phyloP scores from a whole-genome alignment of 2,329 filamentous ascomycete species.

The Trichophaea hybrida region DNA sequence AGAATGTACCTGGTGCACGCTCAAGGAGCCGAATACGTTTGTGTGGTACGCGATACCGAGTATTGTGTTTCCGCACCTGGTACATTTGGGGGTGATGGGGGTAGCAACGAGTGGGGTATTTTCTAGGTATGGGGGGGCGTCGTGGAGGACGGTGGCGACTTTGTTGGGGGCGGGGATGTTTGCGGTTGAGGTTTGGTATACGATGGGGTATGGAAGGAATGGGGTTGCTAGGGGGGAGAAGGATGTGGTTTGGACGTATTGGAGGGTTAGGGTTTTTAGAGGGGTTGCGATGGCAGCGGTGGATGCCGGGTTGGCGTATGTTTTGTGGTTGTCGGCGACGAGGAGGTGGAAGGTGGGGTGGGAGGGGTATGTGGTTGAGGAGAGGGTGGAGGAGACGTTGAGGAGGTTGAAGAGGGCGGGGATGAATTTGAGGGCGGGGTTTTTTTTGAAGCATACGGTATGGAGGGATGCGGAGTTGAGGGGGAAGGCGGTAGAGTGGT shows the following conservation, averaged over 20 bases:
- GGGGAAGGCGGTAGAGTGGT: conserved; percentile 54
- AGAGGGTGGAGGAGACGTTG: conserved; percentile 49
- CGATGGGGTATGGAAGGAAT: background rate
- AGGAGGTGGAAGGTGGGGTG: conserved; percentile 56
- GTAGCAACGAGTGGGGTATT: conserved; percentile 53
- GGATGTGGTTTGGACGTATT: conserved; percentile 53
- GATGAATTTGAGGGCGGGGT: conserved; percentile 55
- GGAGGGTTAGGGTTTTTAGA: conserved; percentile 51
- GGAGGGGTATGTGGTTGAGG: conserved; percentile 42
- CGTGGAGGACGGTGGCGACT: conserved; percentile 59
- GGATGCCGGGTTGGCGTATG: conserved; percentile 47
- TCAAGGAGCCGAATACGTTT: conserved; percentile 56
- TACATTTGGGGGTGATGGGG: conserved; percentile 59
- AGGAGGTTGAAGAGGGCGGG: conserved; percentile 45
- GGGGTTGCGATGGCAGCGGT: conserved; percentile 48
- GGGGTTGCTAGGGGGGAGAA: conserved; percentile 33
- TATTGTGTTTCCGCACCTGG: conserved; percentile 60
- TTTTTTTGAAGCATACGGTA: conserved; percentile 66
- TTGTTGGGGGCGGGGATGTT: conserved; percentile 46
- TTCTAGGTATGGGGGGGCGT: conserved; percentile 45
- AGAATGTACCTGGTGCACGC: conserved; percentile 66
- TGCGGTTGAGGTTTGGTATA: conserved; percentile 48
- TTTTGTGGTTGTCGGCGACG: conserved; percentile 64
- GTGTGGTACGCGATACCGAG: conserved; percentile 66
- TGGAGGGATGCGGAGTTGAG: conserved; percentile 59